phyloP scores from a whole-genome alignment of 257 asterid species.

The Salvia splendens region DNA sequence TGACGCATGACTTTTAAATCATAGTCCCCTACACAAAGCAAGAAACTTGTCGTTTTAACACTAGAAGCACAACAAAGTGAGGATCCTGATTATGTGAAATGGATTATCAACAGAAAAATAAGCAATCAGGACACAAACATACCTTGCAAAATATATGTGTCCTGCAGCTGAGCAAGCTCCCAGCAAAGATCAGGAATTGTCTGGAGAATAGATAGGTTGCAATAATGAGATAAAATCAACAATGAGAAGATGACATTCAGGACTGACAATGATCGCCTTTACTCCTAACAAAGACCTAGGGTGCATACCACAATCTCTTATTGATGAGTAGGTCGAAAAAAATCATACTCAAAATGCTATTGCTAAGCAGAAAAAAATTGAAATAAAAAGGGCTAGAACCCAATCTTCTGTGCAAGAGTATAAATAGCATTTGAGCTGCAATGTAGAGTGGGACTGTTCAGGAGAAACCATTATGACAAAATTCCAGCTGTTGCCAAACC shows the following conservation, averaged over 20 bases:
- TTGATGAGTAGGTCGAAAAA: not conserved
- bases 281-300: too few relatives aligned
- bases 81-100: slow-evolving; percentile 11
- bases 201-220: slow-evolving; percentile 45
- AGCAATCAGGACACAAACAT: slow-evolving; percentile 32
- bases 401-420: not conserved
- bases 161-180: slow-evolving; percentile 98
- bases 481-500: slow-evolving; percentile 43
- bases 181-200: slow-evolving; percentile 94
- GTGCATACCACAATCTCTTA: slow-evolving; percentile 5
- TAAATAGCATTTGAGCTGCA: slow-evolving; percentile 16
- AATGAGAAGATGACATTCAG: slow-evolving; percentile 20
- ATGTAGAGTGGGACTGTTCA: slow-evolving; percentile 11
- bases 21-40: slow-evolving; percentile 69
- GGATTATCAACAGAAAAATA: slow-evolving; percentile 16
- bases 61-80: slow-evolving; percentile 24
- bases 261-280: not conserved
- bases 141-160: slow-evolving; percentile 97
- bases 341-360: slow-evolving; percentile 16
- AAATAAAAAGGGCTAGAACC: slow-evolving; percentile 2
- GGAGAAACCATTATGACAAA: slow-evolving; percentile 3
- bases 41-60: slow-evolving; percentile 19
- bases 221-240: slow-evolving; percentile 17
- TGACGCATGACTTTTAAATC: slow-evolving; percentile 99
- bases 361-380: not conserved